Evolutionary conservation across 805 yeast species (phyloP).

Genomic region (Yamadazyma paraphyllophila): DNA sequence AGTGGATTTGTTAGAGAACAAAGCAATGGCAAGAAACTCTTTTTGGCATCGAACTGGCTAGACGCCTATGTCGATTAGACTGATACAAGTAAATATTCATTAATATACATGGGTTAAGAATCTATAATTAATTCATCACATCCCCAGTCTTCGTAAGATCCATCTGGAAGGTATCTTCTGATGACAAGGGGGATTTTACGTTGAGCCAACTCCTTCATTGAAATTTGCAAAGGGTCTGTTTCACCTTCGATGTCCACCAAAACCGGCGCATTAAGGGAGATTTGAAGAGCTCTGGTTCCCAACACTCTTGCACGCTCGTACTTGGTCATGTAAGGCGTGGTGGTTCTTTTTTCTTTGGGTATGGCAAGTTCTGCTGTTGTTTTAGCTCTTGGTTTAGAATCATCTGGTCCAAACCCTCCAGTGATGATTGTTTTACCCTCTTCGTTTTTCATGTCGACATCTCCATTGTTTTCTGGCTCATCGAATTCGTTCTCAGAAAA

Average conservation of each 20-base stretch:
- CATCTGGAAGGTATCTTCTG: slow-evolving; percentile 95
- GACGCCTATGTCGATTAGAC: slow-evolving; percentile 45
- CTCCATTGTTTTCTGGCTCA: slow-evolving; percentile 38
- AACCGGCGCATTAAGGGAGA: slow-evolving; percentile 97
- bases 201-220: slow-evolving; percentile 94
- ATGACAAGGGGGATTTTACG: slow-evolving; percentile 93
- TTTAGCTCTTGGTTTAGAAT: slow-evolving; percentile 49
- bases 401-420: slow-evolving; percentile 67
- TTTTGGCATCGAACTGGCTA: slow-evolving; percentile 63
- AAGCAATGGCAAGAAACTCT: slow-evolving; percentile 55
- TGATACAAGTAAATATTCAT: not conserved
- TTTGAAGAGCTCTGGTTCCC: slow-evolving; percentile 96
- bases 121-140: slow-evolving; percentile 96
- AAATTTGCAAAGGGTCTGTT: slow-evolving; percentile 96
- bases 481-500: slow-evolving; percentile 68
- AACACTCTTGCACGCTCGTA: slow-evolving; percentile 96
- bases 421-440: slow-evolving; percentile 73
- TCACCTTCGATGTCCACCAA: slow-evolving; percentile 98
- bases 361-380: slow-evolving; percentile 80
- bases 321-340: slow-evolving; percentile 99
- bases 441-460: slow-evolving; percentile 50
- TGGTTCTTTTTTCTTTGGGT: slow-evolving; percentile 81
- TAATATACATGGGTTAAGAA: slow-evolving; percentile 12
- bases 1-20: slow-evolving; percentile 55
- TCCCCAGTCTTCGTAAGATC: slow-evolving; percentile 98